These are phyloP conservation scores for Sorghum bicolor DNA, from an alignment of 176 grass and related monocot genomes.

Conservation along the genomic window Sorghum_bicolor_NCBIv3 NC_012875.2:55452001-55452500, in stretches of 20 bases:
- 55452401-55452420: too few species aligned
- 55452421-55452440: too few species aligned
- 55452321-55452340: constrained; percentile 64
- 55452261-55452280: constrained; percentile 60
- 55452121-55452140: constrained; percentile 83
- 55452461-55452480: background rate
- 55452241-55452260: background rate
- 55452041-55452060: constrained; percentile 83
- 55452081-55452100: constrained; percentile 94
- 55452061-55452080: constrained; percentile 87
- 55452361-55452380: constrained; percentile 80
- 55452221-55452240: background rate
- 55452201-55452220: background rate
- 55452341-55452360: constrained; percentile 72
- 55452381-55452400: constrained; percentile 60
- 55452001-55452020: constrained; percentile 85
- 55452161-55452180: background rate
- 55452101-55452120: constrained; percentile 83
- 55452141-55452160: constrained; percentile 56
- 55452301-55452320: constrained; percentile 75
- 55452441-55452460: background rate
- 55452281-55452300: constrained; percentile 55
- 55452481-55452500: background rate
- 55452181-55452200: background rate
- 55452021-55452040: constrained; percentile 83